Evolutionary conservation across 192 early-diverging fungal species (phyloP).

Genomic region (Rhizophagus clarus): DNA sequence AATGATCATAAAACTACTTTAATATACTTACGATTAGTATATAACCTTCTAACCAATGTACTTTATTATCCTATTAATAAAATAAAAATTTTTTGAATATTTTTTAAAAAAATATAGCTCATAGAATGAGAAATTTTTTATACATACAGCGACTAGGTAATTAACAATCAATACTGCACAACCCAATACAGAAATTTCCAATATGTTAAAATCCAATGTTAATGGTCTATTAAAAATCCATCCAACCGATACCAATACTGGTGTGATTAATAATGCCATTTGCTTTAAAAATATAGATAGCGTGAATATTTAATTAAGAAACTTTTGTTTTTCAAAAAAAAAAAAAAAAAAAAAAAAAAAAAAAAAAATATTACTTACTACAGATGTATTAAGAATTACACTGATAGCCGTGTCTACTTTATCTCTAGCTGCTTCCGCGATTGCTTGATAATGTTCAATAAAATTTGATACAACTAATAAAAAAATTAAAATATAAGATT

Average conservation of each 20-base stretch:
- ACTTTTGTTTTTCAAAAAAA: no score
- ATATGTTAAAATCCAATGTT: slow-evolving; percentile 78
- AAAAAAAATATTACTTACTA: slow-evolving; percentile 28
- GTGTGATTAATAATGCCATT: slow-evolving; percentile 80
- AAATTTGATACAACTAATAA: slow-evolving; percentile 51
- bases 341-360: no score
- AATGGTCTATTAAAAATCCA: slow-evolving; percentile 80
- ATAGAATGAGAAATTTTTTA: neutral
- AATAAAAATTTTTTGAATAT: neutral
- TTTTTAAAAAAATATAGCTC: neutral
- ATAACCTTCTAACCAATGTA: slow-evolving; percentile 91
- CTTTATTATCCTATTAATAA: slow-evolving; percentile 59
- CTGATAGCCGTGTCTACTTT: slow-evolving; percentile 71
- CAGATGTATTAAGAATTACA: slow-evolving; percentile 10
- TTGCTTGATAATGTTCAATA: slow-evolving; percentile 73
- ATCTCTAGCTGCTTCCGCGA: slow-evolving; percentile 70
- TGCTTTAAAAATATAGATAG: slow-evolving; percentile 48
- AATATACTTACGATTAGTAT: slow-evolving; percentile 61
- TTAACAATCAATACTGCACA: slow-evolving; percentile 77
- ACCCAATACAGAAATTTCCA: slow-evolving; percentile 81
- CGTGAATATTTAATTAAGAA: neutral
- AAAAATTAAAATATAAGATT: neutral
- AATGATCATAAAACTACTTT: no score
- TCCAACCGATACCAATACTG: slow-evolving; percentile 70
- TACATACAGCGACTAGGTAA: slow-evolving; percentile 62